Conservation (phyloP, 2,329 filamentous ascomycete genomes). For the Incumbomyces lentus region DNA sequence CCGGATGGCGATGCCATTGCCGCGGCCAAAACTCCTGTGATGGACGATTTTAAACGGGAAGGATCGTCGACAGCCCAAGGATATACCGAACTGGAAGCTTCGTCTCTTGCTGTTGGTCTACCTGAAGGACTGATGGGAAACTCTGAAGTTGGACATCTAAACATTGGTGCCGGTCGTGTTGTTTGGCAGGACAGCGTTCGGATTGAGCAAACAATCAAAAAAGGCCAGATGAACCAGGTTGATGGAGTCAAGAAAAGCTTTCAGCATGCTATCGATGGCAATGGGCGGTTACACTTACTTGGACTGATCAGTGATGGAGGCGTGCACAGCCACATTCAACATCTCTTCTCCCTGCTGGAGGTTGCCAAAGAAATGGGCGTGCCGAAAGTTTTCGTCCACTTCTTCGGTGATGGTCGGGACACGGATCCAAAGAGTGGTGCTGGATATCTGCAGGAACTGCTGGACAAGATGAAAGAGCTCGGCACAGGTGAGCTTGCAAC, state of each 20-base stretch:
- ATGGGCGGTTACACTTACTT: constrained; percentile 82
- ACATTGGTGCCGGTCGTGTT: constrained; percentile 93
- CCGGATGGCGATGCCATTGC: constrained; percentile 91
- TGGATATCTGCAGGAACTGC: constrained; percentile 75
- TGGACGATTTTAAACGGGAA: constrained; percentile 68
- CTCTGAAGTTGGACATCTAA: constrained; percentile 95
- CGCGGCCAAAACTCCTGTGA: constrained; percentile 81
- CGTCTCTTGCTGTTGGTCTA: constrained; percentile 86
- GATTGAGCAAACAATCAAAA: constrained; percentile 88
- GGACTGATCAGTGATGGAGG: constrained; percentile 92
- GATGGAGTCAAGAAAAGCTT: constrained; percentile 69
- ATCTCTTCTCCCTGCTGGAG: constrained; percentile 76
- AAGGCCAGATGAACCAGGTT: constrained; percentile 65
- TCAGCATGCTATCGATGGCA: constrained; percentile 70
- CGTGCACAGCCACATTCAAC: constrained; percentile 92
- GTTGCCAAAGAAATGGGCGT: constrained; percentile 82
- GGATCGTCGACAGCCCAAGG: constrained; percentile 66
- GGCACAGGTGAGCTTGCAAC: constrained; percentile 82
- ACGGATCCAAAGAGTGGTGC: constrained; percentile 92
- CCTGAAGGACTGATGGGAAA: constrained; percentile 98
- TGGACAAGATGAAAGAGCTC: constrained; percentile 72
- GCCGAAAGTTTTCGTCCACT: constrained; percentile 93
- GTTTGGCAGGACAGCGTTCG: constrained; percentile 98
- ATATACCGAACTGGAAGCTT: constrained; percentile 88
- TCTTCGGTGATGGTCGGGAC: constrained; percentile 96